Conservation (phyloP, 2,329 filamentous ascomycete species). For the Fonsecaea multimorphosa region DNA sequence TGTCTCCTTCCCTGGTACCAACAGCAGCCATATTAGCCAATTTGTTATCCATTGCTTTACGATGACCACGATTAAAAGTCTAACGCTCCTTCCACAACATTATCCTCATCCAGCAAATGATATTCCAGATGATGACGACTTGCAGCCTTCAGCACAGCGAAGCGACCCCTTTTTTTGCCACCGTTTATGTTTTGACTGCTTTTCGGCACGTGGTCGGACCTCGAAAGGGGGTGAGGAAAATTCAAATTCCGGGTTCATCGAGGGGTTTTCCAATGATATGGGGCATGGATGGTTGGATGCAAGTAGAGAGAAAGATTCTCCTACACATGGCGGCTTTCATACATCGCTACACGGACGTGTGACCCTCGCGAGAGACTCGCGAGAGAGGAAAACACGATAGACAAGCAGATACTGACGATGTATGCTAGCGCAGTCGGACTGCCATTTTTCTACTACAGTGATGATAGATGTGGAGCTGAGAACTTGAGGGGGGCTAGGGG, state of each 20-base stretch:
- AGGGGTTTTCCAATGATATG: background rate
- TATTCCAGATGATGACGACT: conserved; percentile 14
- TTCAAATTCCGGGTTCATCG: background rate
- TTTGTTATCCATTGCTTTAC: conserved; percentile 1
- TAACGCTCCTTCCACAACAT: conserved; percentile 11
- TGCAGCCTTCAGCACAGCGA: conserved; percentile 24
- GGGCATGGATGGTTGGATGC: too few species aligned
- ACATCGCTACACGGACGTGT: conserved; percentile 5
- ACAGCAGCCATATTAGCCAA: background rate
- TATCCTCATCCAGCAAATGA: conserved; percentile 3
- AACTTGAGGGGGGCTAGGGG: background rate
- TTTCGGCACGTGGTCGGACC: background rate
- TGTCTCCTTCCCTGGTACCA: conserved; percentile 6
- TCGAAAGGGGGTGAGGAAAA: background rate
- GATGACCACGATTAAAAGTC: conserved; percentile 10
- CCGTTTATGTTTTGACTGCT: background rate
- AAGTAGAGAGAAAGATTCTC: background rate
- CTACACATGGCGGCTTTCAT: conserved; percentile 23
- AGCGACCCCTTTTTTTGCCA: background rate
- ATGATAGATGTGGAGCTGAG: background rate
- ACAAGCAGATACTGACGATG: conserved; percentile 11
- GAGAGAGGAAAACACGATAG: background rate
- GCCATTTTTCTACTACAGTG: background rate
- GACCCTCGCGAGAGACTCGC: conserved; percentile 6
- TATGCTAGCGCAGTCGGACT: conserved; percentile 24